Percentiles rank a stretch among this genome's conserved stretches.
Evolutionary conservation across 2,329 filamentous ascomycete genomes (phyloP).

Genomic region (Karstenula rhodostoma): DNA sequence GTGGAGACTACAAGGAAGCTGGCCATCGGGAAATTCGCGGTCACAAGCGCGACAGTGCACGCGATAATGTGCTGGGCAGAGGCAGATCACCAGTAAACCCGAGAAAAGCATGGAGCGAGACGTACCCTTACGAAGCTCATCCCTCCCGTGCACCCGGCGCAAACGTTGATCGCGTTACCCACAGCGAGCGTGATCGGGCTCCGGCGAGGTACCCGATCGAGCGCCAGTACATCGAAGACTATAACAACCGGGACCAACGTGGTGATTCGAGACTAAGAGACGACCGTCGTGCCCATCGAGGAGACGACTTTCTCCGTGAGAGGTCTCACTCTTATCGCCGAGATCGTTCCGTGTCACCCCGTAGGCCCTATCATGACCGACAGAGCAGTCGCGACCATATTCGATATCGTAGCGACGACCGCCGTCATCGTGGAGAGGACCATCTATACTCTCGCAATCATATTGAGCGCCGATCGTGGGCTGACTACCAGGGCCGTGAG

Average conservation of each 20-base stretch:
- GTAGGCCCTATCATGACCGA: not conserved
- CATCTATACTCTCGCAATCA: not conserved
- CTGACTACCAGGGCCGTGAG: not conserved
- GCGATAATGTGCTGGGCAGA: not conserved
- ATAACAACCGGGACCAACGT: not conserved
- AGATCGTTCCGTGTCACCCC: constrained; percentile 1
- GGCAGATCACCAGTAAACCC: not conserved
- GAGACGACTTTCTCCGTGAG: not conserved
- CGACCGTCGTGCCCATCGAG: not conserved
- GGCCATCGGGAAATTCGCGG: not conserved
- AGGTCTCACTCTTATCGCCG: not conserved
- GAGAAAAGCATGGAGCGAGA: not conserved
- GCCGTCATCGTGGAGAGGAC: not conserved
- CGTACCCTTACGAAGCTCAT: not conserved
- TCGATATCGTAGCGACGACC: not conserved
- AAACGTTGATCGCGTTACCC: not conserved
- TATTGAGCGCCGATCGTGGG: no score
- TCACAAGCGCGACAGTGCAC: not conserved
- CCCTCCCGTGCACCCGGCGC: not conserved
- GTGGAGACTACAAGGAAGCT: not conserved
- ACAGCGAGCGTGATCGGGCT: not conserved
- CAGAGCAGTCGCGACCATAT: not conserved
- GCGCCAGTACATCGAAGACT: not conserved
- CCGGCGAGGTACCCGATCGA: not conserved
- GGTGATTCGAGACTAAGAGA: not conserved